phyloP scores from a whole-genome alignment of 108 stramenopile species.

The Cyclotella sp. region DNA sequence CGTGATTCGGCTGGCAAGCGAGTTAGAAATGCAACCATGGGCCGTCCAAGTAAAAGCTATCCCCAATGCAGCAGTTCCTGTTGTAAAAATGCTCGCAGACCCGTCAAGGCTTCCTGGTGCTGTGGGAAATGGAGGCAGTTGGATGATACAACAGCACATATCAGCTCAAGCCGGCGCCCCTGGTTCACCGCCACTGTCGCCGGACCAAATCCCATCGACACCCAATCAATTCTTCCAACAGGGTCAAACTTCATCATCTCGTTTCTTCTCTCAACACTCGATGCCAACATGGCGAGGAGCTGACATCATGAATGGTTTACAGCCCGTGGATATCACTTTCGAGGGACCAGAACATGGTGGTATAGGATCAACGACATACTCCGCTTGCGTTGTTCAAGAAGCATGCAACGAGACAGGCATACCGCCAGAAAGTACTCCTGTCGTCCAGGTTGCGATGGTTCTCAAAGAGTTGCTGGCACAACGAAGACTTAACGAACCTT shows the following conservation, averaged over 20 bases:
- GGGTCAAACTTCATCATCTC: slow-evolving; percentile 37
- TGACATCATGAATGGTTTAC: slow-evolving; percentile 84
- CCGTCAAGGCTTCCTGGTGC: slow-evolving; percentile 75
- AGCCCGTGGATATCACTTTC: slow-evolving; percentile 94
- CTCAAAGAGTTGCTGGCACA: slow-evolving; percentile 91
- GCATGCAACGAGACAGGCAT: slow-evolving; percentile 70
- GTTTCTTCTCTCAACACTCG: slow-evolving; percentile 42
- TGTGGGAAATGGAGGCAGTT: slow-evolving; percentile 40
- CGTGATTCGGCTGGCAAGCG: slow-evolving; percentile 79
- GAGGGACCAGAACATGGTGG: slow-evolving; percentile 94
- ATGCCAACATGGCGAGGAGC: slow-evolving; percentile 84
- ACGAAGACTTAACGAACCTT: slow-evolving; percentile 93
- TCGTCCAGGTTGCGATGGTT: slow-evolving; percentile 86
- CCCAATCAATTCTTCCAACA: slow-evolving; percentile 21
- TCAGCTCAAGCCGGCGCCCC: slow-evolving; percentile 29
- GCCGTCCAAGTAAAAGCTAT: slow-evolving; percentile 92
- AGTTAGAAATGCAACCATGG: slow-evolving; percentile 84
- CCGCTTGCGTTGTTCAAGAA: slow-evolving; percentile 76
- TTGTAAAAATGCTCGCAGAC: slow-evolving; percentile 89
- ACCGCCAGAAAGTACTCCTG: slow-evolving; percentile 69
- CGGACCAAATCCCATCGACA: slow-evolving; percentile 24
- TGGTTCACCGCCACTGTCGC: slow-evolving; percentile 21
- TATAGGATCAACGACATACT: slow-evolving; percentile 88
- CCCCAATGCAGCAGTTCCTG: slow-evolving; percentile 86
- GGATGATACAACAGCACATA: slow-evolving; percentile 58